Evolutionary conservation across 768 basidiomycete genomes (phyloP).

Genomic region (Tulasnella calospora): DNA sequence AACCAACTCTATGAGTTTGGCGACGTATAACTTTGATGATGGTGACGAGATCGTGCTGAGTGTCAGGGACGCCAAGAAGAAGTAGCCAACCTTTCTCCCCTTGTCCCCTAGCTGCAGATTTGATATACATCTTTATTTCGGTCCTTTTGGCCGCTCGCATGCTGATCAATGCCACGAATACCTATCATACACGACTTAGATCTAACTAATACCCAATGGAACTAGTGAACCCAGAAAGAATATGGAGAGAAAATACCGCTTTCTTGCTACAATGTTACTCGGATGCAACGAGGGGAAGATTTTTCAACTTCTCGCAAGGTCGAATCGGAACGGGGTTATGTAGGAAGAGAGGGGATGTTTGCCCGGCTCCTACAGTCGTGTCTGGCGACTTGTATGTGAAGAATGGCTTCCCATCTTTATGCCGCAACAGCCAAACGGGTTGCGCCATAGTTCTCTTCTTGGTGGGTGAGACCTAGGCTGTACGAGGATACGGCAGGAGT

Average conservation of each 20-base stretch:
- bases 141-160: background rate
- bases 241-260: too few relatives aligned
- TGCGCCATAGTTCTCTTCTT: background rate
- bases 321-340: background rate
- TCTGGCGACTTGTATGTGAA: background rate
- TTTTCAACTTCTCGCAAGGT: background rate
- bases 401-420: background rate
- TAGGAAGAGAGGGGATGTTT: background rate
- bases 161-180: too few relatives aligned
- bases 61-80: slow-evolving; percentile 72
- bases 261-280: background rate
- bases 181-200: too few relatives aligned
- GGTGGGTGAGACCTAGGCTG: background rate
- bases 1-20: slow-evolving; percentile 79
- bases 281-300: background rate
- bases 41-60: slow-evolving; percentile 78
- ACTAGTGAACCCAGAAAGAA: too few relatives aligned
- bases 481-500: background rate
- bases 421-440: background rate
- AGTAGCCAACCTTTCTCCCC: slow-evolving; percentile 31
- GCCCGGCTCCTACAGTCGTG: background rate
- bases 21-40: slow-evolving; percentile 84
- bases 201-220: background rate
- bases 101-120: background rate
- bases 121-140: background rate